Percentiles rank a stretch among this genome's conserved stretches.
Evolutionary conservation across 73 alveolate genomes (phyloP).

Genomic region (Paraurostyla sp.): DNA sequence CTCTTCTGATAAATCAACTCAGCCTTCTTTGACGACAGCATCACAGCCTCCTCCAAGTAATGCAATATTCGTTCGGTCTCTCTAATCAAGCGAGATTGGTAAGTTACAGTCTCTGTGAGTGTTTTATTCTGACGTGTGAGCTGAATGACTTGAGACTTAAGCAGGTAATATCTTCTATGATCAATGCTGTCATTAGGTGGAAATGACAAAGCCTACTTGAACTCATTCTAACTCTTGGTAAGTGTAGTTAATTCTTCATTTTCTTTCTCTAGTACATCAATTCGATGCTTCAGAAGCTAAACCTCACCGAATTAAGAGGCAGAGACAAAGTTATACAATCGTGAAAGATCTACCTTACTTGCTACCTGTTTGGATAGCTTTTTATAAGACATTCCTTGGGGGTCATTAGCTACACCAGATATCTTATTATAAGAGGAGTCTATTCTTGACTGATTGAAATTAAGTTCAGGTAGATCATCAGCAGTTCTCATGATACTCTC

Average conservation of each 20-base stretch:
- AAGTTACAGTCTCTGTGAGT: constrained; percentile 4
- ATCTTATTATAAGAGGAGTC: neutral
- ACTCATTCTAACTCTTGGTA: constrained; percentile 7
- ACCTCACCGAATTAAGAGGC: constrained; percentile 27
- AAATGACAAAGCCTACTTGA: neutral
- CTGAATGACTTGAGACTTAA: constrained; percentile 38
- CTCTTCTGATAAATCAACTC: constrained; percentile 38
- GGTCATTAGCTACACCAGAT: neutral
- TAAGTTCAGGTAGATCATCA: too few relatives aligned
- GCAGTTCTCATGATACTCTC: constrained; percentile 37
- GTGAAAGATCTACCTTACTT: neutral
- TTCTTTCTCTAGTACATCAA: constrained; percentile 16
- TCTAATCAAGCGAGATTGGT: neutral
- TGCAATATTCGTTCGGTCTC: constrained; percentile 40
- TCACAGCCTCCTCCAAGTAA: constrained; percentile 45
- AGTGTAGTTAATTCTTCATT: neutral
- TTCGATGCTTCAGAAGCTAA: neutral
- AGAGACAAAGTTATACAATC: constrained; percentile 23
- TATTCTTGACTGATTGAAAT: neutral
- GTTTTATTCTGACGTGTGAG: neutral
- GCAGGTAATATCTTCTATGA: constrained; percentile 21
- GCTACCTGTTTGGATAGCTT: neutral
- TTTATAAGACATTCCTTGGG: neutral
- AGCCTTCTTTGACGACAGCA: constrained; percentile 57
- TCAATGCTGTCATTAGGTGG: neutral